Base-by-base conservation (phyloP, 768 basidiomycete species). In the Lentinula aciculospora region DNA sequence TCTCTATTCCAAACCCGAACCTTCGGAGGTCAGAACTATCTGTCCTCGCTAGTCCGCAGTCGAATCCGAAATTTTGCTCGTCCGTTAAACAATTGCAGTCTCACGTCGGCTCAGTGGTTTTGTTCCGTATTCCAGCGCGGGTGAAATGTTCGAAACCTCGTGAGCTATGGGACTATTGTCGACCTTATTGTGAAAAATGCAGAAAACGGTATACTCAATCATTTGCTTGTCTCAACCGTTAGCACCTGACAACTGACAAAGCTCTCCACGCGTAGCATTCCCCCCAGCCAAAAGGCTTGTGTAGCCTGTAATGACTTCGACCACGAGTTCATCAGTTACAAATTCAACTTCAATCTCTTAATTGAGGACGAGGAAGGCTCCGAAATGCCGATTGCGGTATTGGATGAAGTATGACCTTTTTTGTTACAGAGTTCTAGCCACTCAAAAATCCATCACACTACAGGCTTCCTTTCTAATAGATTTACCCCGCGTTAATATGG, bases 161-260 rank as follows among this genome's bases (percentile, higher is more conserved):
- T 32, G 19, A 34, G 34, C 49, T 87, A 28, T 61, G 69, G 27
- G 75, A 85, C 15, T 81, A 76, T 15, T 75, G 79, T 34, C 69
- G 73, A 25, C 69, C 79, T 34, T 70, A 70, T 37, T 90, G 87
- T 67, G 73, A 70, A 6, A 75, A 74, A 3, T 89, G 88, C 68
- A 63, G 76, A 7, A 64, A 70, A 53, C 68, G 74, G 88, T 87
- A 60, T n/a, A n/a, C n/a, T n/a, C 63, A 77, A 66, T 29, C 39
- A 28, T 51, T 8, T 29, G 2, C 15, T 53, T 3, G 23, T 21
- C 36, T 54, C 5, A n/a, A n/a, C n/a, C n/a, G n/a, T n/a, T n/a
- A n/a, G n/a, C n/a, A n/a, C n/a, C n/a, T n/a, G n/a, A n/a, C n/a
- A n/a, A n/a, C n/a, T n/a, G n/a, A n/a, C n/a, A n/a, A n/a, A n/a